These are phyloP conservation scores for Verticillium nonalfalfae DNA, from an alignment of 2,329 filamentous ascomycete species.

Conservation along the genomic window DNA sequence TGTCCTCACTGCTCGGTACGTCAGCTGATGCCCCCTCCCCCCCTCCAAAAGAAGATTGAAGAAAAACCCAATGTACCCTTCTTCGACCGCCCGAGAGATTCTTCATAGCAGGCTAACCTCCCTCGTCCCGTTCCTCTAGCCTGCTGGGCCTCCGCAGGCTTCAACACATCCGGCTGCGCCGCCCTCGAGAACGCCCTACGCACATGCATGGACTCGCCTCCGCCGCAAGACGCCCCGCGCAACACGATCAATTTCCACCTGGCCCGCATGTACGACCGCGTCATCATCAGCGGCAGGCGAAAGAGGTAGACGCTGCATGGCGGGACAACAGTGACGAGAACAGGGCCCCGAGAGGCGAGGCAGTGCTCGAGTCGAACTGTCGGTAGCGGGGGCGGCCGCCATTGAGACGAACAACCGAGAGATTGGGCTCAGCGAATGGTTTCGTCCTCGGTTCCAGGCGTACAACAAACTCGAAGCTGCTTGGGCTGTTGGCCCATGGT, in stretches of 20 bases:
- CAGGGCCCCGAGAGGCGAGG: too few species aligned
- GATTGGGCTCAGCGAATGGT: not conserved
- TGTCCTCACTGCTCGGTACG: slow-evolving; percentile 52
- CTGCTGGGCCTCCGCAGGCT: slow-evolving; percentile 78
- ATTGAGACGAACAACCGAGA: not conserved
- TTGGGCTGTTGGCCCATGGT: too few species aligned
- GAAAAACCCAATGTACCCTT: too few species aligned
- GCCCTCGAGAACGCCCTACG: slow-evolving; percentile 55
- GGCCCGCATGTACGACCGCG: slow-evolving; percentile 65
- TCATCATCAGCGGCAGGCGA: slow-evolving; percentile 35
- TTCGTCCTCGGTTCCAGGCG: not conserved
- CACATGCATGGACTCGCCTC: slow-evolving; percentile 74
- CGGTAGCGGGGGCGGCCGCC: not conserved
- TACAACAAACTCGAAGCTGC: too few species aligned
- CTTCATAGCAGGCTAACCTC: not conserved
- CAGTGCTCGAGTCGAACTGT: too few species aligned
- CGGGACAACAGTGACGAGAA: not conserved
- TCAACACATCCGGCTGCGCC: slow-evolving; percentile 53
- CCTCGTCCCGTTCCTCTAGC: slow-evolving; percentile 37
- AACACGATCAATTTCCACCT: slow-evolving; percentile 94
- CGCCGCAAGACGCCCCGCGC: slow-evolving; percentile 38
- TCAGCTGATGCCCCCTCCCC: slow-evolving; percentile 3
- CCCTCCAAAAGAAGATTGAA: too few species aligned
- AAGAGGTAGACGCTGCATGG: slow-evolving; percentile 19
- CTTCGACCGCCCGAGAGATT: too few species aligned